These are phyloP conservation scores for Trypanosomatidae sp. DNA, from an alignment of 208 protist genomes.

Conservation along the genomic window DNA sequence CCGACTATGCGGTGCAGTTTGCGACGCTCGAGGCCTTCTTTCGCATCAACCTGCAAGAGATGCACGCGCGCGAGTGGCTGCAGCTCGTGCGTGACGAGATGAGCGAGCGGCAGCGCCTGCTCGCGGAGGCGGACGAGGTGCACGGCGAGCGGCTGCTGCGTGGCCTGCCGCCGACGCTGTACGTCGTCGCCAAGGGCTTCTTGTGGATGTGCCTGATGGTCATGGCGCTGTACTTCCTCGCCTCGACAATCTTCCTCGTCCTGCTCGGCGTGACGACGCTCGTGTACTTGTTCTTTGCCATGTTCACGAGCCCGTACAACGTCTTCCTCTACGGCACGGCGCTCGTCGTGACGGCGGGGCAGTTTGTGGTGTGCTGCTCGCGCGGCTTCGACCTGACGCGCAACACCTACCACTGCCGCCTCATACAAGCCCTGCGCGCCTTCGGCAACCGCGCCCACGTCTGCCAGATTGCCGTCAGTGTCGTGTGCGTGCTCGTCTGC, in stretches of 20 bases:
- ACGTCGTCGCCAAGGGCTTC: slow-evolving; percentile 19
- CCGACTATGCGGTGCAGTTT: slow-evolving; percentile 37
- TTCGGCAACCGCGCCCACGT: slow-evolving; percentile 23
- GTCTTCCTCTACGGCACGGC: slow-evolving; percentile 42
- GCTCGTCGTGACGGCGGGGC: slow-evolving; percentile 19
- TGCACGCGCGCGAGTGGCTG: slow-evolving; percentile 45
- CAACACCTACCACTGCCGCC: slow-evolving; percentile 30
- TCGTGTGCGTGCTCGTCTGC: slow-evolving; percentile 12
- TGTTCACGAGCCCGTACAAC: slow-evolving; percentile 35
- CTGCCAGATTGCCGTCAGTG: slow-evolving; percentile 21
- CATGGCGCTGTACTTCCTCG: slow-evolving; percentile 42
- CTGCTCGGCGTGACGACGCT: slow-evolving; percentile 22
- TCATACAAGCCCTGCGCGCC: slow-evolving; percentile 23
- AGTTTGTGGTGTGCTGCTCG: slow-evolving; percentile 40
- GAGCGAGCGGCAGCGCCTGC: slow-evolving; percentile 11
- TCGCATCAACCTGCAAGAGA: slow-evolving; percentile 26
- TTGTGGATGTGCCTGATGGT: slow-evolving; percentile 44
- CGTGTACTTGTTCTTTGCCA: slow-evolving; percentile 42
- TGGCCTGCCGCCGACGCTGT: slow-evolving; percentile 14
- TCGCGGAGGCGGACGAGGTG: slow-evolving; percentile 3
- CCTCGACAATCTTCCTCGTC: slow-evolving; percentile 31
- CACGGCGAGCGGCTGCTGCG: slow-evolving; percentile 14
- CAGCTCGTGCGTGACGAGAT: slow-evolving; percentile 32
- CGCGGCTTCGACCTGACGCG: slow-evolving; percentile 47
- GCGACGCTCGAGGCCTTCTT: slow-evolving; percentile 37